Evolutionary conservation across 805 yeast genomes (phyloP), one percentile per base, ranked within the genome.

Genomic region (Nakazawaea ambrosiae): DNA sequence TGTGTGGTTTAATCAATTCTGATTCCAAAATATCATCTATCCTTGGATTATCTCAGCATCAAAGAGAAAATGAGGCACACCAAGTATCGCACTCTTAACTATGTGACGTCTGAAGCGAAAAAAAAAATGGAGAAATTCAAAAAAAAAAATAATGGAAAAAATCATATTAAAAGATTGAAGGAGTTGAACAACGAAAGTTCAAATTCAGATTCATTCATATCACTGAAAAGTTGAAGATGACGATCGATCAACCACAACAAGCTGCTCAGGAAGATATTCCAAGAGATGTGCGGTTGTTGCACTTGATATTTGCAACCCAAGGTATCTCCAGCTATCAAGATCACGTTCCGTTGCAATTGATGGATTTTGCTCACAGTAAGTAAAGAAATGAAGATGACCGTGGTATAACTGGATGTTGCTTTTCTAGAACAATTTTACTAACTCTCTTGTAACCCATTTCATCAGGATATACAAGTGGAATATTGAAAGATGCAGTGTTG

Each of bases 251-350:
- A 34, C 41, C 32, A n/a, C 44, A 12, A 39, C 44, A 12, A 39
- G 18, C 33, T 5, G 37, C 35, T 15, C 38, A 42, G 31, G 32
- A 36, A 25, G 64, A 67, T 12, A 69, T 73, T 9, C 98, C 98
- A 2, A 65, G 97, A 42, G 98, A 92, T 57, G 97, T 90, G 30
- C 72, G 97, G 42, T 70, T 94, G 43, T 64, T 92, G 33, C 97
- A 90, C 55, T 65, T 92, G 55, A 81, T 92, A 24, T 74, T 92
- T 51, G 97, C 97, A 12, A 83, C 97, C 0, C 95, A 90, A 61
- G 89, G 95, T 1, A 84, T 92, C 20, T 85, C 82, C 40, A 76
- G 82, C 42, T 92, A 90, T 60, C 96, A 92, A 56, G 97, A 92
- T 53, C 95, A 88, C 41, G 97, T 92, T 3, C 96, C 97, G 1